Evolutionary conservation across 306 rosid species (phyloP).

Genomic region (Inga oerstediana): DNA sequence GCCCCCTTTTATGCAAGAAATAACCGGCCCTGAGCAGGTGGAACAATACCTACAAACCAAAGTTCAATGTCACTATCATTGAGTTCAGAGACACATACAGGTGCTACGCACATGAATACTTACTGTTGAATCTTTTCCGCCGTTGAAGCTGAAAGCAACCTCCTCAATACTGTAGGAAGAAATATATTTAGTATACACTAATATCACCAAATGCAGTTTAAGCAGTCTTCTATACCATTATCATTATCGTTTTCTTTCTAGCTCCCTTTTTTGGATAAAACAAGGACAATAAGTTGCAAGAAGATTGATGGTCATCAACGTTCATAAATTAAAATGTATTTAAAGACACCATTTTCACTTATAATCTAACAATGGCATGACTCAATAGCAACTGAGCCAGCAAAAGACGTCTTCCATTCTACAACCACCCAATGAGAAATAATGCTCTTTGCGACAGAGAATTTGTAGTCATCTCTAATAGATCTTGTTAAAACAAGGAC

Average conservation of each 20-base stretch:
- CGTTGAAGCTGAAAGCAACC: slow-evolving; percentile 96
- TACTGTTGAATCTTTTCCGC: slow-evolving; percentile 99
- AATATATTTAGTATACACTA: slow-evolving; percentile 29
- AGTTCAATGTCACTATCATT: slow-evolving; percentile 34
- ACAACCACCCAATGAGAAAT: slow-evolving; percentile 11
- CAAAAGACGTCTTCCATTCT: neutral
- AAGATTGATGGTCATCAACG: neutral
- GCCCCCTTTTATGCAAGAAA: slow-evolving; percentile 74
- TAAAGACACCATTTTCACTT: neutral
- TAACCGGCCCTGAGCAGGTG: slow-evolving; percentile 96
- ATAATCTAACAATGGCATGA: neutral
- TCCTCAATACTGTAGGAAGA: slow-evolving; percentile 71
- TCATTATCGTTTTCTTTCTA: neutral
- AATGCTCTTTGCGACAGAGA: neutral
- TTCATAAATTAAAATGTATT: neutral
- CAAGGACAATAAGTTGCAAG: neutral
- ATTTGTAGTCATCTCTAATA: neutral
- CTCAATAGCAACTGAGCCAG: neutral
- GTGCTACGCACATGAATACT: slow-evolving; percentile 41
- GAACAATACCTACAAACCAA: slow-evolving; percentile 78
- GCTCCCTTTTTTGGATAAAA: neutral
- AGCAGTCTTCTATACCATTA: neutral
- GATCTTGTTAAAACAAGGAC: neutral
- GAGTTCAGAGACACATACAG: slow-evolving; percentile 17
- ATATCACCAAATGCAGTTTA: slow-evolving; percentile 20